Base-by-base conservation (phyloP, 129 eudicot species). In the Flaveria bidentis region DNA sequence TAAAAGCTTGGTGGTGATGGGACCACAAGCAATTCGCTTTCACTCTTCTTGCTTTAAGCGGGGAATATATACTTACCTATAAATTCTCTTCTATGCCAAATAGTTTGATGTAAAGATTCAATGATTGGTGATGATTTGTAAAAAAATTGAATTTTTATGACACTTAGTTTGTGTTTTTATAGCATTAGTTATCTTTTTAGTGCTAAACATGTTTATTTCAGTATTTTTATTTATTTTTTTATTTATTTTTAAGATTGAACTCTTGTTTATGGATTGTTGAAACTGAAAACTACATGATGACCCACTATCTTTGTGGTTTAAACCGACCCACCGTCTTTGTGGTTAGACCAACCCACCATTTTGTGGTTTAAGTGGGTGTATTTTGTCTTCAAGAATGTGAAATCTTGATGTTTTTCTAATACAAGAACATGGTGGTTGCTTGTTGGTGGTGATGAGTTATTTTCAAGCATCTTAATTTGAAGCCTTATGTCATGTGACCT, bases 401-500 rank as follows among this genome's bases (percentile, higher is more conserved):
- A 68, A 52, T 52, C 73, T 77, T 67, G 81, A 41, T 67, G 15
- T 42, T 67, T 41, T 52, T 16, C 22, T 15, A 23, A 52, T 28
- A 28, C 69, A 45, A 42, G 23, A 67, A 67, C 17, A 41, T 68
- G 58, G 74, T 78, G 76, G 82, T 77, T 77, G 49, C 68, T 67
- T 77, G 15, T 78, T 57, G 63, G 0, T 69, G 62, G 76, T 70
- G 71, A 30, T 58, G 82, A 70, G 76, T 70, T 69, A 15, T 18
- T 70, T 78, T 45, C 64, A 78, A 78, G 82, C 58, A 14, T 39
- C 52, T 52, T 66, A 52, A 64, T 51, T 61, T 78, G 41, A 69
- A 58, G 71, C 71, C 62, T 57, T 50, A 39, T 78, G 82, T 58
- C 82, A 78, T 69, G 15, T 78, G 82, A 70, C 60, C 64, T 20